Conservation (phyloP, 2,329 filamentous ascomycete species). For the Metarhizium robertsii region DNA sequence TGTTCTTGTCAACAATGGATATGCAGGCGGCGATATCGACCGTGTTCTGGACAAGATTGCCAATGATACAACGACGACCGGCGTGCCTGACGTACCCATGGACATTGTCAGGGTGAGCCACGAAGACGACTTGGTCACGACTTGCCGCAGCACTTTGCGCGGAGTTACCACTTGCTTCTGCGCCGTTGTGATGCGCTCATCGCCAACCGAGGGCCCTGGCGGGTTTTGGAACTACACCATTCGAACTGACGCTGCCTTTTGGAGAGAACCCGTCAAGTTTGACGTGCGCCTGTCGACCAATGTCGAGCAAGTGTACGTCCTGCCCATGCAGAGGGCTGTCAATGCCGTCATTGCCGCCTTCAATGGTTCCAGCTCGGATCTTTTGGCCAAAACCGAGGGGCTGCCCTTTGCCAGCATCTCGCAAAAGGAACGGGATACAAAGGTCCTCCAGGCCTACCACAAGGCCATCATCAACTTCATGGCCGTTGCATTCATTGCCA, state of each 20-base stretch:
- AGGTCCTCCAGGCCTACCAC: constrained; percentile 64
- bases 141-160: constrained; percentile 54
- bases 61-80: constrained; percentile 41
- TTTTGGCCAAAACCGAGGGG: constrained; percentile 40
- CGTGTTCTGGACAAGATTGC: constrained; percentile 57
- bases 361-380: constrained; percentile 31
- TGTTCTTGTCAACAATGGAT: constrained; percentile 69
- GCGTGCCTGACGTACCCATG: constrained; percentile 42
- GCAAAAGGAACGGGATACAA: constrained; percentile 52
- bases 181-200: constrained; percentile 66
- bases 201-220: constrained; percentile 58
- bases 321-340: constrained; percentile 72
- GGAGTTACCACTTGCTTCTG: constrained; percentile 66
- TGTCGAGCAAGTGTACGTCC: constrained; percentile 65
- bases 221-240: constrained; percentile 81
- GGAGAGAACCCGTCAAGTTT: constrained; percentile 47
- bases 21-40: constrained; percentile 60
- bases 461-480: constrained; percentile 63
- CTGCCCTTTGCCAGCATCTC: constrained; percentile 71
- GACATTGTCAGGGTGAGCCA: constrained; percentile 43
- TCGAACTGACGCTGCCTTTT: constrained; percentile 61
- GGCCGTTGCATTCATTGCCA: constrained; percentile 69
- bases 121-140: constrained; percentile 48
- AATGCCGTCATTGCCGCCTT: constrained; percentile 60
- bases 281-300: constrained; percentile 57